Conservation (phyloP, 2,329 filamentous ascomycete genomes). For the Talaromyces sp. region DNA sequence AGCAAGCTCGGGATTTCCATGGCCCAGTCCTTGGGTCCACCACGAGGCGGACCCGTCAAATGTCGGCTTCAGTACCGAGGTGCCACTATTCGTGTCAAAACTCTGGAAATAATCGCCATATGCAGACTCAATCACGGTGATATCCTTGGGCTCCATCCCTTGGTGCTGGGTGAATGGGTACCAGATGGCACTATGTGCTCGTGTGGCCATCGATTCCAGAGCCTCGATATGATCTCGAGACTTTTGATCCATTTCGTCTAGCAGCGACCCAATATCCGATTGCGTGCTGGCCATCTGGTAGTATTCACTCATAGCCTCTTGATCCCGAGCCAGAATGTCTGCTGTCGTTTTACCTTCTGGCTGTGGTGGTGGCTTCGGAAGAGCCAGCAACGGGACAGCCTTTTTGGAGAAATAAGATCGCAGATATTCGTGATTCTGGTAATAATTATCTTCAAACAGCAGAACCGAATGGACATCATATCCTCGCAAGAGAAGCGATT, state of each 20-base stretch:
- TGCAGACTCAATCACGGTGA: conserved; percentile 74
- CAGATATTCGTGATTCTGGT: conserved; percentile 64
- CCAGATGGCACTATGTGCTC: conserved; percentile 66
- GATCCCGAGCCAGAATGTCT: conserved; percentile 42
- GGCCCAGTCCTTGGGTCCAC: conserved; percentile 87
- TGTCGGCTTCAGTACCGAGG: conserved; percentile 51
- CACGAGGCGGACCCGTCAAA: conserved; percentile 84
- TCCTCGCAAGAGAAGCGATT: conserved; percentile 70
- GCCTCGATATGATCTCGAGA: conserved; percentile 53
- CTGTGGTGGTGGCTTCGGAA: conserved; percentile 55
- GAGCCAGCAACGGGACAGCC: conserved; percentile 50
- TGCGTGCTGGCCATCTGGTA: conserved; percentile 48
- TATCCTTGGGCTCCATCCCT: conserved; percentile 53
- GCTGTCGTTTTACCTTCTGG: conserved; percentile 18
- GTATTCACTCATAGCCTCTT: conserved; percentile 56
- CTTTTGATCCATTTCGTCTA: conserved; percentile 47
- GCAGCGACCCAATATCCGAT: conserved; percentile 37
- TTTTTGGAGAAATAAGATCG: conserved; percentile 59
- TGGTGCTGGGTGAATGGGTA: conserved; percentile 83
- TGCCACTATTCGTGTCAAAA: conserved; percentile 23
- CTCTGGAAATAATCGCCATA: conserved; percentile 74
- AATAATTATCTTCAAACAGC: conserved; percentile 60
- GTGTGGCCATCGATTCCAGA: conserved; percentile 55
- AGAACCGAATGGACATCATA: conserved; percentile 69
- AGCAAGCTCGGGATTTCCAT: conserved; percentile 65